Conservation (phyloP, 1,284 basidiomycete genomes). For the Trichosporon sp. region DNA sequence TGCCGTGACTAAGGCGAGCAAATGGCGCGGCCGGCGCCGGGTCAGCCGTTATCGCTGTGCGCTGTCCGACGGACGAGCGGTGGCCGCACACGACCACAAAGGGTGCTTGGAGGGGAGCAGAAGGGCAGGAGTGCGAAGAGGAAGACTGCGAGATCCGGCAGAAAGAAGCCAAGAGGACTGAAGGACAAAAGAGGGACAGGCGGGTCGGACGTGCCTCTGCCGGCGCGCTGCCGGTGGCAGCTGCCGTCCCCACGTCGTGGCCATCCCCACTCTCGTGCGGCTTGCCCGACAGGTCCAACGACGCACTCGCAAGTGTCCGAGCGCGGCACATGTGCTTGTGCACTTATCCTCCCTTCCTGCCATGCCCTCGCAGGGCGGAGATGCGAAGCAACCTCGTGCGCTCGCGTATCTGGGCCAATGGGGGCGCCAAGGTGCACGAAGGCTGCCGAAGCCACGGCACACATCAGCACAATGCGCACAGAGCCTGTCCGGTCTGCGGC, state of each 20-base stretch:
- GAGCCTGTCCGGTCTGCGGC: too few relatives aligned
- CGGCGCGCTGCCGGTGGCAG: neutral
- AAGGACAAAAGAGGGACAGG: neutral
- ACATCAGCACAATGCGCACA: neutral
- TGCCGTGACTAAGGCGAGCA: neutral
- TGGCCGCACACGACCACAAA: too few relatives aligned
- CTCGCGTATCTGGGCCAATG: neutral
- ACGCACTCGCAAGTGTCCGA: neutral
- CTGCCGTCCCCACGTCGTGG: too few relatives aligned
- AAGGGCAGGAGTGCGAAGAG: neutral
- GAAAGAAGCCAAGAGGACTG: neutral
- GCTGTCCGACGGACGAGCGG: too few relatives aligned
- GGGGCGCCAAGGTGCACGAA: neutral
- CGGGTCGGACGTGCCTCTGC: neutral
- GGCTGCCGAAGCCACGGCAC: neutral
- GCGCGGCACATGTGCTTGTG: neutral
- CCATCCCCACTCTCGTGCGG: too few relatives aligned
- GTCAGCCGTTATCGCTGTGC: neutral
- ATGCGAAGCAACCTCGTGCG: neutral
- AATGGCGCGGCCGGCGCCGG: too few relatives aligned
- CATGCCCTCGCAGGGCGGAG: neutral
- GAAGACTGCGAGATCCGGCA: neutral
- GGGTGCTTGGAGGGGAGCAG: neutral
- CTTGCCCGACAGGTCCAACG: too few relatives aligned
- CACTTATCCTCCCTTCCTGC: neutral